Percentiles rank a stretch among this genome's conserved stretches.
phyloP scores from a whole-genome alignment of 371 early-diverging fungal species.

The Polyrhizophydium stewartii region DNA sequence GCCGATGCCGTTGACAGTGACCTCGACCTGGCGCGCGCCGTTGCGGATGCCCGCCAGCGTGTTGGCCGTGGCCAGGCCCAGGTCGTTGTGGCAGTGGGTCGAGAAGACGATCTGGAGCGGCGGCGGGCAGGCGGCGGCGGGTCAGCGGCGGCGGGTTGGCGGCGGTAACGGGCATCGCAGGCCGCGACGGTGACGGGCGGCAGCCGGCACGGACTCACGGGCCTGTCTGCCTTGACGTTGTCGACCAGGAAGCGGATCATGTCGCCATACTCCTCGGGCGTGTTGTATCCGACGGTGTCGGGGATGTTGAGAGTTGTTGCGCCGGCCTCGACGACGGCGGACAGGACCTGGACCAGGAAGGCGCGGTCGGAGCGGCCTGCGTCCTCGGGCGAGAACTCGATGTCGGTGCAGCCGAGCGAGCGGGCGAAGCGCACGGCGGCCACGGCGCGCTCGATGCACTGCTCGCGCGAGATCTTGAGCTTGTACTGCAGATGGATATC shows the following conservation, averaged over 20 bases:
- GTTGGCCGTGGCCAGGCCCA: slow-evolving; percentile 95
- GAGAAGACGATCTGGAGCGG: slow-evolving; percentile 78
- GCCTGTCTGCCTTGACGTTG: slow-evolving; percentile 72
- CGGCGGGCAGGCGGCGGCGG: no score
- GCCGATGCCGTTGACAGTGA: slow-evolving; percentile 96
- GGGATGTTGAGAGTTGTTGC: slow-evolving; percentile 95
- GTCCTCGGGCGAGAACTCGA: slow-evolving; percentile 95
- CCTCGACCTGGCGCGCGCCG: slow-evolving; percentile 95
- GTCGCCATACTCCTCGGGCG: slow-evolving; percentile 83
- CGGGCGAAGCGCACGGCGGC: slow-evolving; percentile 77
- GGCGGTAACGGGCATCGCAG: no score
- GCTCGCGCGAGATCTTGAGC: slow-evolving; percentile 80
- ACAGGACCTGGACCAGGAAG: slow-evolving; percentile 80
- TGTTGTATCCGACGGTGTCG: slow-evolving; percentile 93
- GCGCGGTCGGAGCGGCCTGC: slow-evolving; percentile 84
- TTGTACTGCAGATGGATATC: slow-evolving; percentile 94
- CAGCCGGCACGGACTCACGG: slow-evolving; percentile 24
- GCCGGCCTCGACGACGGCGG: slow-evolving; percentile 88
- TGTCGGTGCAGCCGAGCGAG: slow-evolving; percentile 70
- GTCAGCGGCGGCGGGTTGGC: no score
- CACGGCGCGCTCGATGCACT: slow-evolving; percentile 81
- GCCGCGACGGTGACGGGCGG: not conserved
- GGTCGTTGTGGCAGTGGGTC: slow-evolving; percentile 95
- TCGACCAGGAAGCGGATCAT: slow-evolving; percentile 75
- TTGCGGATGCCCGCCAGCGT: slow-evolving; percentile 83